Evolutionary conservation across 805 yeast species (phyloP).

Genomic region (Barnettozyma populi): DNA sequence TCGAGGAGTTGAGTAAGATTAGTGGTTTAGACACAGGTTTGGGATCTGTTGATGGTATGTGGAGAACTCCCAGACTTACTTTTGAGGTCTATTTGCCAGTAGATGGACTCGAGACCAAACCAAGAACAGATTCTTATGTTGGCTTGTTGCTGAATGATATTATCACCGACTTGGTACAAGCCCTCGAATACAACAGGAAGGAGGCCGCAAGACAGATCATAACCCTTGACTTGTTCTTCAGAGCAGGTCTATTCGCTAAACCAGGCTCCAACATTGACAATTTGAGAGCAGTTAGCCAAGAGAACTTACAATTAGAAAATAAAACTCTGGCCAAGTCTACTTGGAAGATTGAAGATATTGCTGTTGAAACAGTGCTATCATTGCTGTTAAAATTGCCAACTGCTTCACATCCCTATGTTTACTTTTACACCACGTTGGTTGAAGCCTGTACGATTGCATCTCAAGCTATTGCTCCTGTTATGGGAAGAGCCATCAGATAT

Average conservation of each 20-base stretch:
- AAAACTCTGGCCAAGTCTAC: slow-evolving; percentile 41
- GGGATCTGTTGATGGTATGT: slow-evolving; percentile 58
- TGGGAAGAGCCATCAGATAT: slow-evolving; percentile 86
- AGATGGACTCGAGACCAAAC: slow-evolving; percentile 60
- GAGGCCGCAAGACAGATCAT: slow-evolving; percentile 83
- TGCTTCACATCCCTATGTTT: slow-evolving; percentile 61
- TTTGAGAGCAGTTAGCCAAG: slow-evolving; percentile 39
- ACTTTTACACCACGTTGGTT: slow-evolving; percentile 78
- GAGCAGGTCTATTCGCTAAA: slow-evolving; percentile 55
- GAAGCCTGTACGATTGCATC: slow-evolving; percentile 84
- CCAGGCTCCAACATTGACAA: slow-evolving; percentile 78
- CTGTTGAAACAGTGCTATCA: slow-evolving; percentile 75
- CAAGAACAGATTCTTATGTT: slow-evolving; percentile 43
- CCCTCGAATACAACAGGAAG: slow-evolving; percentile 82
- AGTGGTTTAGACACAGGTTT: slow-evolving; percentile 30
- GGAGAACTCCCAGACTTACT: slow-evolving; percentile 58
- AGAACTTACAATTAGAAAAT: slow-evolving; percentile 30
- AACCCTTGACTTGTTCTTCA: slow-evolving; percentile 67
- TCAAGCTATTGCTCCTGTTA: slow-evolving; percentile 83
- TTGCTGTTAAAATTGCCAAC: slow-evolving; percentile 72
- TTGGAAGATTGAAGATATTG: slow-evolving; percentile 88
- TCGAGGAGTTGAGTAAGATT: slow-evolving; percentile 29
- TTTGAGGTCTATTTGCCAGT: slow-evolving; percentile 55
- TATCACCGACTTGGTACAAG: slow-evolving; percentile 65
- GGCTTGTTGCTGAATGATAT: slow-evolving; percentile 71